These are phyloP conservation scores for Daldinia vernicosa DNA, from an alignment of 495 filamentous ascomycete genomes.

Conservation along the genomic window DNA sequence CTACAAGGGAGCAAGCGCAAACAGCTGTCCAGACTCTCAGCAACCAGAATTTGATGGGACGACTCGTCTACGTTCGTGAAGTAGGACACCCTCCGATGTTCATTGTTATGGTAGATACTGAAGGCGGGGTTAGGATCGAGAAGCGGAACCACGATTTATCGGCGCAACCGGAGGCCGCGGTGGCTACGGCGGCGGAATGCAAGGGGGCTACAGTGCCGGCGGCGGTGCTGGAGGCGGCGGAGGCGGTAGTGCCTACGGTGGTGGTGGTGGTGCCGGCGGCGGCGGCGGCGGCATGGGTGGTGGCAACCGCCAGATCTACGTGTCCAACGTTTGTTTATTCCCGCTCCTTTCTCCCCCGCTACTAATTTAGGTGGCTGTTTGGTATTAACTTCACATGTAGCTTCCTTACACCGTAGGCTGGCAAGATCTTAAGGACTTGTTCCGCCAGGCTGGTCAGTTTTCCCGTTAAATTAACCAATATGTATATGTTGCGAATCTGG, in stretches of 20 bases:
- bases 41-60: constrained; percentile 98
- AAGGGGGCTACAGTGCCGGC: constrained; percentile 47
- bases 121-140: constrained; percentile 74
- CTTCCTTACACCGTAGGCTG: constrained; percentile 97
- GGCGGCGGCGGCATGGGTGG: constrained; percentile 53
- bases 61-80: constrained; percentile 98
- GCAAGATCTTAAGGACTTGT: constrained; percentile 99
- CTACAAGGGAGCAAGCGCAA: constrained; percentile 98
- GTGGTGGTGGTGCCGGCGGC: constrained; percentile 56
- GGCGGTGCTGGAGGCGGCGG: constrained; percentile 54
- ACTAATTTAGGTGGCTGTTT: constrained; percentile 32
- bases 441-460: constrained; percentile 95
- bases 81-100: constrained; percentile 59
- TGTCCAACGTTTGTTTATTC: constrained; percentile 90
- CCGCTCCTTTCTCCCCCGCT: constrained; percentile 38
- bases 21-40: constrained; percentile 96
- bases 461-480: not conserved
- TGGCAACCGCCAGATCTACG: constrained; percentile 89
- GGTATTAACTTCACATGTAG: constrained; percentile 63
- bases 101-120: constrained; percentile 33
- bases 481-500: not conserved
- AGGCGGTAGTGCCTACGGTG: constrained; percentile 55
- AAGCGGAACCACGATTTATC: constrained; percentile 93
- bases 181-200: constrained; percentile 66
- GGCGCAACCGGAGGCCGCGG: constrained; percentile 73